These are phyloP conservation scores for Rhododendron ferrugineum DNA, from an alignment of 148 eudicot species.

Conservation along the genomic window DNA sequence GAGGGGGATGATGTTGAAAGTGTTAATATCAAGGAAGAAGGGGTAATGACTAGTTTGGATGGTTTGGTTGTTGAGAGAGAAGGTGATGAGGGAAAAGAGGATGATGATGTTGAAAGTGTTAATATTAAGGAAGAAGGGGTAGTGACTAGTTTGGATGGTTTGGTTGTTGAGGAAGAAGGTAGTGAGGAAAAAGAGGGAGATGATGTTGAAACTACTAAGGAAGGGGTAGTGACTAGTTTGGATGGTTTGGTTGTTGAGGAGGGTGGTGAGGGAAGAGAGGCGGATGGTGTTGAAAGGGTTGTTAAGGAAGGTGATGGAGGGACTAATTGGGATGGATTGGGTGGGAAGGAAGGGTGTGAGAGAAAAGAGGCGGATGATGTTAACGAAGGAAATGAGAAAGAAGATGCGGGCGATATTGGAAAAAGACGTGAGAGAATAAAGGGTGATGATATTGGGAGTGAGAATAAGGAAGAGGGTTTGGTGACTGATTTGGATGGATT, in stretches of 20 bases:
- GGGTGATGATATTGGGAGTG: neutral
- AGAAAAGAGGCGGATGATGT: neutral
- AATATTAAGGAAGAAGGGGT: neutral
- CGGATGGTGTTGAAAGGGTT: neutral
- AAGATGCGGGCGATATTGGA: neutral
- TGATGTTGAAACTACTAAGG: neutral
- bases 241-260: neutral
- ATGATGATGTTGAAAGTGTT: neutral
- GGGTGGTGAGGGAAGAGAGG: neutral
- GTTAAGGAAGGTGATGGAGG: neutral
- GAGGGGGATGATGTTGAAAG: neutral
- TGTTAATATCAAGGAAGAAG: neutral
- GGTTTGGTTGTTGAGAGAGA: neutral
- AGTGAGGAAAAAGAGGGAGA: neutral
- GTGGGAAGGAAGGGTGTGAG: neutral
- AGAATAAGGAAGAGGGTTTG: neutral
- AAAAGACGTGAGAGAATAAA: neutral
- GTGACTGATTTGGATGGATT: slow-evolving; percentile 8
- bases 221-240: neutral
- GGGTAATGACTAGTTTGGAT: neutral
- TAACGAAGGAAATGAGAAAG: neutral
- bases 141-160: neutral
- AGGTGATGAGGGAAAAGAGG: neutral
- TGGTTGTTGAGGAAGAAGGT: neutral
- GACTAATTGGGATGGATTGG: neutral